These are phyloP conservation scores for Podospora pseudoanserina DNA, from an alignment of 495 filamentous ascomycete species.

Conservation along the genomic window DNA sequence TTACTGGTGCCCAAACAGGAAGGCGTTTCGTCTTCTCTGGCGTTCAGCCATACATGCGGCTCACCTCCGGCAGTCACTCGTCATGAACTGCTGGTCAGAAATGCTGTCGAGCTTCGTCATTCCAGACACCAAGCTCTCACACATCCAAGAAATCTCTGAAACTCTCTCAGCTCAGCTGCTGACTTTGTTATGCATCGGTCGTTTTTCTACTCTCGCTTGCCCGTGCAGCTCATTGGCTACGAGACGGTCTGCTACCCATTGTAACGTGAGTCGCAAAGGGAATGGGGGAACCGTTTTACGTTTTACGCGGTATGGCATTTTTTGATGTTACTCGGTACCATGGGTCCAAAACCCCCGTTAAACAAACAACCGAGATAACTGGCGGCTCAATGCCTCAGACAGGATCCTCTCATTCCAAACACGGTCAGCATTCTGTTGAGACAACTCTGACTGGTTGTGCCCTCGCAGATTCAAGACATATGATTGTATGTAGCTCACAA, in stretches of 20 bases:
- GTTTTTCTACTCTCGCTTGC: constrained; percentile 20
- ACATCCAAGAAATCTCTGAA: not conserved
- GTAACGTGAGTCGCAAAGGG: constrained; percentile 2
- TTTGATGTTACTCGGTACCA: constrained; percentile 4
- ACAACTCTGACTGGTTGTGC: not conserved
- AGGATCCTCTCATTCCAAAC: not conserved
- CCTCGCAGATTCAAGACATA: not conserved
- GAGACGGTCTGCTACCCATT: not conserved
- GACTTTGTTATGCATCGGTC: not conserved
- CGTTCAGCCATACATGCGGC: not conserved
- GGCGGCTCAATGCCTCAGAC: not conserved
- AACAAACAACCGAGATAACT: constrained; percentile 11
- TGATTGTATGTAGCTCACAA: not conserved
- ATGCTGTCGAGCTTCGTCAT: not conserved
- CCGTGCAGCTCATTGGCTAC: constrained; percentile 17
- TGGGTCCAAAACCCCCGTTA: constrained; percentile 7
- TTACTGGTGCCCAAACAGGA: constrained; percentile 5
- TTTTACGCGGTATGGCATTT: not conserved
- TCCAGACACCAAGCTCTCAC: not conserved
- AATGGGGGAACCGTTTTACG: constrained; percentile 7
- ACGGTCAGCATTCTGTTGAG: not conserved
- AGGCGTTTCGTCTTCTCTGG: constrained; percentile 7
- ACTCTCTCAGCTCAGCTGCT: not conserved
- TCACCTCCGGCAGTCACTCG: not conserved
- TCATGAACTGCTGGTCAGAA: not conserved